Conservation (phyloP, 1,284 basidiomycete genomes). For the Ustilago xerochloae region DNA sequence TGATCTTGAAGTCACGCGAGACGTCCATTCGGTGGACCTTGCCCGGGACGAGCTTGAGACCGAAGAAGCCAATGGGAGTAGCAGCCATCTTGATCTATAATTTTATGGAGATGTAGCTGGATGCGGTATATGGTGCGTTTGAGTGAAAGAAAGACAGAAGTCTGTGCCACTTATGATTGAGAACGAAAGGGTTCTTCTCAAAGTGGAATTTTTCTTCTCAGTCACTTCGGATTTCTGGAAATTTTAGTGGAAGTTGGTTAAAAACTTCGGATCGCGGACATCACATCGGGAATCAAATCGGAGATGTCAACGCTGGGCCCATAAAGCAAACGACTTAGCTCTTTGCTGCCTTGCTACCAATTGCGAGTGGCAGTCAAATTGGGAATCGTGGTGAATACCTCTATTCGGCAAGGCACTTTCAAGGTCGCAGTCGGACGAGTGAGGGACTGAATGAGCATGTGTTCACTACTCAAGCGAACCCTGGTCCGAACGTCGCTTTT, state of each 20-base stretch:
- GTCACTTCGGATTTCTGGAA: background rate
- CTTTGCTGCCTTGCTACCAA: too few species aligned
- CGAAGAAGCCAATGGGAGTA: slow-evolving; percentile 63
- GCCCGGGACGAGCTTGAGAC: slow-evolving; percentile 73
- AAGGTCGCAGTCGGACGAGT: too few species aligned
- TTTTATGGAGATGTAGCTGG: too few species aligned
- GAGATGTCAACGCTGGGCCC: too few species aligned
- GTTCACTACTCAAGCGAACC: too few species aligned
- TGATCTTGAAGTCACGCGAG: slow-evolving; percentile 80
- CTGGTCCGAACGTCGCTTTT: slow-evolving; percentile 2
- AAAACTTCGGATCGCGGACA: slow-evolving; percentile 5
- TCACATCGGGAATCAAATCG: background rate
- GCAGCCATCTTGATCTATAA: slow-evolving; percentile 43
- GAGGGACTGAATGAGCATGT: too few species aligned
- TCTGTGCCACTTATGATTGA: slow-evolving; percentile 6
- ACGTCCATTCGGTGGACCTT: slow-evolving; percentile 76
- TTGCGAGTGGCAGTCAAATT: too few species aligned
- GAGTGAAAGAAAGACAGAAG: background rate
- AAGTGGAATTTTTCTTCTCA: slow-evolving; percentile 9
- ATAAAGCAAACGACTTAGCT: too few species aligned
- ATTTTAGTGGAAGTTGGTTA: slow-evolving; percentile 8
- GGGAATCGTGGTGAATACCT: too few species aligned
- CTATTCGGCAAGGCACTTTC: too few species aligned
- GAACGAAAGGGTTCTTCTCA: background rate
- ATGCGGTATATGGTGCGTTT: too few species aligned